phyloP scores from a whole-genome alignment of 805 yeast species.

The Candida xiaguanensis region DNA sequence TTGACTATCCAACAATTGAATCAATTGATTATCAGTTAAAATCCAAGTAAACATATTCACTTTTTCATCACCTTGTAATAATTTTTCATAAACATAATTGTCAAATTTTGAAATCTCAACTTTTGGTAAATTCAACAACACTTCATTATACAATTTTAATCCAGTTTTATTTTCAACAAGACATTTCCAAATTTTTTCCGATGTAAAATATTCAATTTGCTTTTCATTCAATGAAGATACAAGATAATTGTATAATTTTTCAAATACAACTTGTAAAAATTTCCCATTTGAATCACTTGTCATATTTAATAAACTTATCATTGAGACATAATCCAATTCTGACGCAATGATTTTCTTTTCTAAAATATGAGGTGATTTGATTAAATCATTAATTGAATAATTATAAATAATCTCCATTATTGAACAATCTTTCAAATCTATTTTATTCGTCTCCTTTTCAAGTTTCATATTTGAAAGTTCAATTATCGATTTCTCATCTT shows the following conservation, averaged over 20 bases:
- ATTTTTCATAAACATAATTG: slow-evolving; percentile 1
- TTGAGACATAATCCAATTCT: slow-evolving; percentile 43
- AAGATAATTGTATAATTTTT: slow-evolving; percentile 7
- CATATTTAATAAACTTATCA: slow-evolving; percentile 32
- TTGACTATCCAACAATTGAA: neutral
- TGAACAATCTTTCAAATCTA: slow-evolving; percentile 17
- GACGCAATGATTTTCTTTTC: slow-evolving; percentile 38
- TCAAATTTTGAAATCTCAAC: neutral
- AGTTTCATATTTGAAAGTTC: too few relatives aligned
- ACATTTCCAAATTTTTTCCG: slow-evolving; percentile 5
- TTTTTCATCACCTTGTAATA: neutral
- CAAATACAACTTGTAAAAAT: slow-evolving; percentile 4
- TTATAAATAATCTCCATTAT: slow-evolving; percentile 28
- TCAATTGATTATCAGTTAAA: slow-evolving; percentile 14
- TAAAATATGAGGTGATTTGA: neutral
- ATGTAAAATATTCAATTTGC: slow-evolving; percentile 7
- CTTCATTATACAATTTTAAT: slow-evolving; percentile 7
- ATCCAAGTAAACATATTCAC: slow-evolving; percentile 8
- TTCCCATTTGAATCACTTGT: neutral
- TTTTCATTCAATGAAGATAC: slow-evolving; percentile 1
- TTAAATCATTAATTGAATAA: slow-evolving; percentile 10
- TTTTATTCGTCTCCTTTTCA: too few relatives aligned
- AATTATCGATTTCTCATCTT: slow-evolving; percentile 35
- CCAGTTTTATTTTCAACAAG: slow-evolving; percentile 1
- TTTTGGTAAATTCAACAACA: slow-evolving; percentile 2